phyloP scores from a whole-genome alignment of 1,284 basidiomycete species.

The Pyrrhoderma noxium region DNA sequence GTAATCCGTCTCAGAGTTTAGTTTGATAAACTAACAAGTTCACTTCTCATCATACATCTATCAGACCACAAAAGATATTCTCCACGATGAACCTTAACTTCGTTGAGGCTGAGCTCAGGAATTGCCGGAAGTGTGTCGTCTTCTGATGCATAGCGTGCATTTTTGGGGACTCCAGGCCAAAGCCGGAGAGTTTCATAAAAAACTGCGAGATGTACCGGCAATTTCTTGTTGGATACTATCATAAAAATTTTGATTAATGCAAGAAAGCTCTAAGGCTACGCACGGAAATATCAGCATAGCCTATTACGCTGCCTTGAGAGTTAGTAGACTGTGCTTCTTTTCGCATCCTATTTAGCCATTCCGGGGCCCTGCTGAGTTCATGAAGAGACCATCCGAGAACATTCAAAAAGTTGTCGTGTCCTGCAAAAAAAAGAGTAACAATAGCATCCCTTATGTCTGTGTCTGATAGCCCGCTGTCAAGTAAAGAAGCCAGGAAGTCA shows the following conservation, averaged over 20 bases:
- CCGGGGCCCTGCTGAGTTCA: conserved; percentile 18
- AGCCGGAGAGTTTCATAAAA: conserved; percentile 25
- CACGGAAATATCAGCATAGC: conserved; percentile 11
- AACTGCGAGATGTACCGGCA: conserved; percentile 23
- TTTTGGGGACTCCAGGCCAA: conserved; percentile 27
- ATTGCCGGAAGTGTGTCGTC: conserved; percentile 25
- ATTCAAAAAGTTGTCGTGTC: conserved; percentile 24
- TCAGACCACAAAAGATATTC: conserved; percentile 26
- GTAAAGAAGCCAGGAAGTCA: background rate
- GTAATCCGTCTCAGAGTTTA: no score
- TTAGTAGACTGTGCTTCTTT: conserved; percentile 16
- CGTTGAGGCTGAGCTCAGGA: conserved; percentile 16
- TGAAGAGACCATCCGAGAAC: conserved; percentile 23
- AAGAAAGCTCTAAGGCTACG: background rate
- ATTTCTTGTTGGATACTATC: conserved; percentile 10
- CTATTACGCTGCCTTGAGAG: conserved; percentile 1
- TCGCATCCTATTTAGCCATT: conserved; percentile 22
- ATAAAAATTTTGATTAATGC: background rate
- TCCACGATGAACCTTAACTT: conserved; percentile 21
- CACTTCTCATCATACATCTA: conserved; percentile 22
- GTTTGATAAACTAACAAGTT: conserved; percentile 19
- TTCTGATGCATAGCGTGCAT: conserved; percentile 21
- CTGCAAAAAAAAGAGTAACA: conserved; percentile 25
- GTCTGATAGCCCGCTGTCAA: conserved; percentile 1
- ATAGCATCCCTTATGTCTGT: conserved; percentile 21